phyloP scores from a whole-genome alignment of 225 moss, liverwort and hornwort genomes.

The Takakia lepidozioides region DNA sequence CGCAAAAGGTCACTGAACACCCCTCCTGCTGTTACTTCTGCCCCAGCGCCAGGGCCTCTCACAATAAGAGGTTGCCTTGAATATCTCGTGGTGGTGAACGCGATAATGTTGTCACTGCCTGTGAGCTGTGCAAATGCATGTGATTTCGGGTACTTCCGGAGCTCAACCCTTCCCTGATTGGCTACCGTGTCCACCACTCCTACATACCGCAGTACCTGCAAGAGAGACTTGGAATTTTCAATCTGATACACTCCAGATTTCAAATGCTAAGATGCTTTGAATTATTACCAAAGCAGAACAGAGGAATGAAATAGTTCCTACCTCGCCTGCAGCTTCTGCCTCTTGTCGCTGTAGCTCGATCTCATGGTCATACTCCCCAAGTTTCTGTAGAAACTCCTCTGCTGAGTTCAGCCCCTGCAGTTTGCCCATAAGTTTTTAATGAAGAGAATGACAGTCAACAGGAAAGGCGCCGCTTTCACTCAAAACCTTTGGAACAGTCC shows the following conservation, averaged over 20 bases:
- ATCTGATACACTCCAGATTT: no score
- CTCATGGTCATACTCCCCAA: constrained; percentile 55
- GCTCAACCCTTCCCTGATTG: constrained; percentile 69
- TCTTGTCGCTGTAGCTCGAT: constrained; percentile 58
- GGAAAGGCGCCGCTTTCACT: no score
- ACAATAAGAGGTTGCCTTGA: constrained; percentile 70
- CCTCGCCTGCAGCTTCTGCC: constrained; percentile 69
- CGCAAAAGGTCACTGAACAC: constrained; percentile 84
- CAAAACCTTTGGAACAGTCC: no score
- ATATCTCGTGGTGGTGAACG: constrained; percentile 79
- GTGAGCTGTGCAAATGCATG: constrained; percentile 88
- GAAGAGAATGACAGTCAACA: no score
- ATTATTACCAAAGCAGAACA: no score
- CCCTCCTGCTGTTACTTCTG: constrained; percentile 91
- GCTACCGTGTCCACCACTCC: constrained; percentile 75
- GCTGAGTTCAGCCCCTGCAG: constrained; percentile 43
- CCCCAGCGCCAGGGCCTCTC: constrained; percentile 89
- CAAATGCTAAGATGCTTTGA: no score
- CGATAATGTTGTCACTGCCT: constrained; percentile 80
- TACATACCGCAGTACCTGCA: constrained; percentile 86
- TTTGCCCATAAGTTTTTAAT: no score
- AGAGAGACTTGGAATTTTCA: no score
- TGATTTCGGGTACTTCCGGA: constrained; percentile 48
- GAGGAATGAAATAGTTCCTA: constrained; percentile 5
- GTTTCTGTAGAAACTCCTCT: constrained; percentile 66